Percentiles rank a stretch among this genome's conserved stretches.
phyloP scores from a whole-genome alignment of 2,329 filamentous ascomycete species.

The Trichophyton benhamiae region DNA sequence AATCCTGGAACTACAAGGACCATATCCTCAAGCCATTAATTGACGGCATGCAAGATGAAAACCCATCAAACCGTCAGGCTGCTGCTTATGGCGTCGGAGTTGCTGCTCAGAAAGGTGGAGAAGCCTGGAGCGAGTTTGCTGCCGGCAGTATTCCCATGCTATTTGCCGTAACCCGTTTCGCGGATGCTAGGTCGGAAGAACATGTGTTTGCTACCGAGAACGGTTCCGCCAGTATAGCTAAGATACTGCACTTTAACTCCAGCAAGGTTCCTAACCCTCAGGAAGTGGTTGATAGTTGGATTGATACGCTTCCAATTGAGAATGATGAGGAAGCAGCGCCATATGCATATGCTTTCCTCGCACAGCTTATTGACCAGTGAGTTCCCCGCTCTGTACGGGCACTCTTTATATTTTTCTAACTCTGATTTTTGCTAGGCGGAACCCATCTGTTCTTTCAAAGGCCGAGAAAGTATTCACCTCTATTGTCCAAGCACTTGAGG shows the following conservation, averaged over 20 bases:
- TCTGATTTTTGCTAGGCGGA: slow-evolving; percentile 50
- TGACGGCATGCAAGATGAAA: slow-evolving; percentile 70
- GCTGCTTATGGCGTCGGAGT: slow-evolving; percentile 93
- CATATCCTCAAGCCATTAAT: slow-evolving; percentile 80
- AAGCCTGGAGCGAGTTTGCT: slow-evolving; percentile 76
- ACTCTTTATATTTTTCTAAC: slow-evolving; percentile 10
- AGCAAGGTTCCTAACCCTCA: slow-evolving; percentile 63
- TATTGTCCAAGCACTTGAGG: slow-evolving; percentile 79
- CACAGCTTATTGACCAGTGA: slow-evolving; percentile 88
- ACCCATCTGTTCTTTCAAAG: slow-evolving; percentile 66
- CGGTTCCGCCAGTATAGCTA: slow-evolving; percentile 88
- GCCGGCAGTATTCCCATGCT: slow-evolving; percentile 66
- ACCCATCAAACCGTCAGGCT: slow-evolving; percentile 86
- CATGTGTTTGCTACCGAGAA: slow-evolving; percentile 97
- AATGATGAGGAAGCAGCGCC: slow-evolving; percentile 97
- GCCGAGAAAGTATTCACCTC: slow-evolving; percentile 71
- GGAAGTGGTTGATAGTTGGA: slow-evolving; percentile 69
- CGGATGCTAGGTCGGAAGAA: slow-evolving; percentile 75
- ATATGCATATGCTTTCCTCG: slow-evolving; percentile 85
- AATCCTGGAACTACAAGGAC: slow-evolving; percentile 74
- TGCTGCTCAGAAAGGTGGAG: slow-evolving; percentile 82
- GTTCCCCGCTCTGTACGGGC: slow-evolving; percentile 29
- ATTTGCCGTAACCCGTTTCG: slow-evolving; percentile 71
- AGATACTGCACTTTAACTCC: slow-evolving; percentile 85
- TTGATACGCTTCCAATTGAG: slow-evolving; percentile 77